Evolutionary conservation across 179 eudicot species (phyloP), one percentile per base, ranked within the genome.

Genomic region (Silene coronaria): DNA sequence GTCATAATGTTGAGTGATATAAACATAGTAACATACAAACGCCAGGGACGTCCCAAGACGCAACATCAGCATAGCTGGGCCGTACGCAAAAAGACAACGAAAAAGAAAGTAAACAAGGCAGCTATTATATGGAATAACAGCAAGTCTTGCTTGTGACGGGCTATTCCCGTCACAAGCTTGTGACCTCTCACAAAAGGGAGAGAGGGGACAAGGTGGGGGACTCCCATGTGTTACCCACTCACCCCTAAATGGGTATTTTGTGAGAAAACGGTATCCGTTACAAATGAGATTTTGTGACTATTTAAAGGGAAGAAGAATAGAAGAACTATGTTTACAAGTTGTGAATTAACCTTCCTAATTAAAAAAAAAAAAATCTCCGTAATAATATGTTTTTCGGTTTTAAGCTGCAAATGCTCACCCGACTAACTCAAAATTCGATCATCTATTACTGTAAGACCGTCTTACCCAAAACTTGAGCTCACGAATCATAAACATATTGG

Each of bases 401-500:
- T 3, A 46, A 46, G 53, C 16, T 3, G 16, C 11, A 46, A 46
- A 46, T 3, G 1, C 17, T 48, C 55, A 11, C 55, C 55, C 3
- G 55, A 3, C 4, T 48, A 48, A 48, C 55, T 48, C 55, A 48
- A 48, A 48, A 48, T 16, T 4, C 4, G 16, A 4, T 48, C 55
- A 45, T 1, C 14, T 48, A 11, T 48, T 48, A 48, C n/a, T 5
- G 22, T 23, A 14, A 11, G 9, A 70, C 59, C 17, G 34, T 46
- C 34, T 46, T 36, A 67, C 21, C 17, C 6, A 24, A 67, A 22
- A n/a, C 17, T 67, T 36, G 16, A n/a, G 53, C 36, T 70, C 21
- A 60, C 19, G 36, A 13, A n/a, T 24, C 74, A 17, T 84, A 84
- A 57, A 81, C 51, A 73, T 79, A 61, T 45, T 75, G 67, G 78